Evolutionary conservation across 176 grass and related monocot species (phyloP).

Genomic region (Phoenix dactylifera): DNA sequence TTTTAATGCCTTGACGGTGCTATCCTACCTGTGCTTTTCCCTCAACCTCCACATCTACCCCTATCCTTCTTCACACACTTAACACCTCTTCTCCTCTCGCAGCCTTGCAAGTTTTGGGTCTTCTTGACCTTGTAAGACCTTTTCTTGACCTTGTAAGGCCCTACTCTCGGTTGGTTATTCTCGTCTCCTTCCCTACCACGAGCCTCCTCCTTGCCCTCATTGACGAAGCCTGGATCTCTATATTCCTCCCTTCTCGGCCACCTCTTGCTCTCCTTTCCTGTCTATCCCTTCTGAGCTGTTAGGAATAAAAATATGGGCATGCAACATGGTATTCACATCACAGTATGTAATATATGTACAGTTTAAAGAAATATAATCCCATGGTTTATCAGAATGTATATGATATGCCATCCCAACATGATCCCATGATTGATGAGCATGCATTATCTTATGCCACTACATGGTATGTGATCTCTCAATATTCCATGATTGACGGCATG

Average conservation of each 20-base stretch:
- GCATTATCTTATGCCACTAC: too few species aligned
- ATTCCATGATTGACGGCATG: too few species aligned
- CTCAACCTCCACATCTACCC: too few species aligned
- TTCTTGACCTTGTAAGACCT: slow-evolving; percentile 99
- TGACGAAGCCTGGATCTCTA: neutral
- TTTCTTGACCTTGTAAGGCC: slow-evolving; percentile 99
- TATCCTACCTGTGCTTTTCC: slow-evolving; percentile 39
- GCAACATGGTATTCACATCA: too few species aligned
- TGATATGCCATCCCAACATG: too few species aligned
- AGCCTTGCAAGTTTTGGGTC: neutral
- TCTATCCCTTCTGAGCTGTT: slow-evolving; percentile 96
- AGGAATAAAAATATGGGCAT: too few species aligned
- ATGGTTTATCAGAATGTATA: too few species aligned
- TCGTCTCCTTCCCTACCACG: neutral
- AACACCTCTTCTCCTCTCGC: neutral
- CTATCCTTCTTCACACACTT: neutral
- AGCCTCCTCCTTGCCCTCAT: neutral
- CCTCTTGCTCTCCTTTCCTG: neutral
- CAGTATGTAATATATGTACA: too few species aligned
- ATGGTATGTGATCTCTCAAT: too few species aligned
- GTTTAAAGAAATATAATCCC: too few species aligned
- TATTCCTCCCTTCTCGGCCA: rapidly evolving
- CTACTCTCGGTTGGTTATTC: neutral
- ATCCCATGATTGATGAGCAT: too few species aligned
- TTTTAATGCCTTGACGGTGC: neutral